These are phyloP conservation scores for Madurella fahalii DNA, from an alignment of 2,329 filamentous ascomycete genomes.

Conservation along the genomic window DNA sequence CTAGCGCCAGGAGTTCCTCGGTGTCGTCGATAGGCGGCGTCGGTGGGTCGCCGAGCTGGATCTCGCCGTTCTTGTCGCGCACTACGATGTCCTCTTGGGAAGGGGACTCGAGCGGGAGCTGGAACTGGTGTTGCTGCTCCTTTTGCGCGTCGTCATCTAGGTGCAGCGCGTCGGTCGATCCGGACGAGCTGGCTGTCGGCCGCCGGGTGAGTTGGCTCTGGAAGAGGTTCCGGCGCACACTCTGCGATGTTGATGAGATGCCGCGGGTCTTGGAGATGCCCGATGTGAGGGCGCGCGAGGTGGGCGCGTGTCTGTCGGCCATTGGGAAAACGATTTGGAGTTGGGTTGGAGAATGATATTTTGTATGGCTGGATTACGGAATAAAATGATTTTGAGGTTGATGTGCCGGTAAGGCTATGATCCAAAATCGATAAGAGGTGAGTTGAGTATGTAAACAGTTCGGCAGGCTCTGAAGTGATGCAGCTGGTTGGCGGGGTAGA, in stretches of 20 bases:
- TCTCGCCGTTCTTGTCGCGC: constrained; percentile 58
- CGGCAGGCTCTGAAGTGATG: neutral
- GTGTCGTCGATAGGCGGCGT: constrained; percentile 51
- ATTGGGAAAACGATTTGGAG: constrained; percentile 9
- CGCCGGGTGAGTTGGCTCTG: constrained; percentile 56
- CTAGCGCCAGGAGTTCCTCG: constrained; percentile 48
- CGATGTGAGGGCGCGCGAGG: constrained; percentile 6
- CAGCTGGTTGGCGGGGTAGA: constrained; percentile 9
- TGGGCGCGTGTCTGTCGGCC: constrained; percentile 23
- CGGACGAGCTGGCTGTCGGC: constrained; percentile 43
- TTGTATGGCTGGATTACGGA: neutral
- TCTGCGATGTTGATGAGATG: constrained; percentile 16
- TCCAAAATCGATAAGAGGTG: neutral
- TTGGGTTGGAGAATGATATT: neutral
- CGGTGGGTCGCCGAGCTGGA: constrained; percentile 54
- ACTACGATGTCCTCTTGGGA: constrained; percentile 55
- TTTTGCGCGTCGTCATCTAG: constrained; percentile 40
- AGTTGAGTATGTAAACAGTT: constrained; percentile 1
- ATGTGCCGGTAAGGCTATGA: neutral
- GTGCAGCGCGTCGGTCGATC: constrained; percentile 45
- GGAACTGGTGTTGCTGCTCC: constrained; percentile 7
- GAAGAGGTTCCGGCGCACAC: constrained; percentile 55
- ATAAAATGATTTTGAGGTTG: neutral
- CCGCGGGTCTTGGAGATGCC: constrained; percentile 16
- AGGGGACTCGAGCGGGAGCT: constrained; percentile 31